Evolutionary conservation across 1,139 yeast genomes (phyloP), one percentile per base, ranked within the genome.

Genomic region (Hyphopichia wangnamkhiaoensis): DNA sequence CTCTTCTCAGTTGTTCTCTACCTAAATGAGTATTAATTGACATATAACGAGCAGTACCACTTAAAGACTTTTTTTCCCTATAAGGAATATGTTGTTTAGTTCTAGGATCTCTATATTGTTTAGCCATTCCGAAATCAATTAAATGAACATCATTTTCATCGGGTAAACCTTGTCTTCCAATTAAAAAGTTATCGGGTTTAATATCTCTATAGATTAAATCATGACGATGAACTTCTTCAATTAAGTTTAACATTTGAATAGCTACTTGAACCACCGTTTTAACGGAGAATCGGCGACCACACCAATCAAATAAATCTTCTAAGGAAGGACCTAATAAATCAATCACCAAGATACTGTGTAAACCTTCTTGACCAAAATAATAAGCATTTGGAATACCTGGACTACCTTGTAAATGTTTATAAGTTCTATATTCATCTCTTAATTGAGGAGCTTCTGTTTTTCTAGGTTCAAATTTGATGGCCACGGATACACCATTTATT

Each of bases 31-130:
- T 93, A 69, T 93, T 93, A 55, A 93, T 91, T 27, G 96, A 86
- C 97, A 91, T 91, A 68, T 93, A 93, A 58, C 98, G 80, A 10
- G 98, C 98, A 3, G 98, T 93, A 37, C 98, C 98, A 61, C 95
- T 84, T 54, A 93, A 75, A 20, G 95, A 83, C 66, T 93, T 93
- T 62, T 91, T 84, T 63, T 93, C 98, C 53, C 97, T 80, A 65
- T 93, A 93, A 16, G 98, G 98, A 49, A 93, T 93, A 68, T 93
- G 98, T 60, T 84, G 93, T 59, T 89, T 87, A 5, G 97, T 88
- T 63, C 89, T 80, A 40, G 97, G 97, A 62, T 93, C 98, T 55
- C 97, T 78, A 65, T 88, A 93, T 60, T 90, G 96, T 66, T 93
- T 93, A 33, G 97, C 97, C 98, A 93, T 91, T 48, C 98, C 98